Base-by-base conservation (phyloP, 257 asterid genomes). In the Fraxinus quadrangulata region DNA sequence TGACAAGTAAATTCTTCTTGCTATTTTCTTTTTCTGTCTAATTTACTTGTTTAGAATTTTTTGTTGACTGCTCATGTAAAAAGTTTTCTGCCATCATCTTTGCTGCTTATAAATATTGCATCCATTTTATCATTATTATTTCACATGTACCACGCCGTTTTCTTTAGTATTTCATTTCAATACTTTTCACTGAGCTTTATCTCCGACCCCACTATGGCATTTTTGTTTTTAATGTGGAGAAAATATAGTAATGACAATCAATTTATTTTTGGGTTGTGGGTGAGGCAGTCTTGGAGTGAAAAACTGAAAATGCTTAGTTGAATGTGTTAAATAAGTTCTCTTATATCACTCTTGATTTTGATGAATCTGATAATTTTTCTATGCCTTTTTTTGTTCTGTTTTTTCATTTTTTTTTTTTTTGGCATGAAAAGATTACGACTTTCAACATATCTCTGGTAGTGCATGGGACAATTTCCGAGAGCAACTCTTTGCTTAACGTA, bases 401-500 rank as follows among this genome's bases (percentile, higher is more conserved):
- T 19, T 61, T 70, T 77, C 39, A 45, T 17, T 49, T 56, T 26
- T 26, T 26, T 56, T 51, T 75, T 56, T 51, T 75, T 79, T 76
- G 61, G 49, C 76, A 21, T 73, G 72, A 68, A 74, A 59, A 87
- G 91, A 85, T 88, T 26, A 91, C 94, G 17, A 94, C 97, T 45
- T 92, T 94, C 88, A 91, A 94, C 87, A 91, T 94, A 75, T 94
- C 98, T 49, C n/a, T 86, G 86, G 98, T 94, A 75, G 96, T 90
- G 19, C 98, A 73, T 13, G 97, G 98, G 78, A 87, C 97, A 23
- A 76, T 89, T 79, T 79, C 97, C 1, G 98, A 94, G 89, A 83
- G 82, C 71, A 88, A 85, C 85, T 75, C 89, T 82, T 59, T 78
- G 70, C 47, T 49, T 68, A 80, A 81, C 77, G 98, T 94, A 87